Conservation (phyloP, 371 early-diverging fungal genomes). For the Mortierella sp. region DNA sequence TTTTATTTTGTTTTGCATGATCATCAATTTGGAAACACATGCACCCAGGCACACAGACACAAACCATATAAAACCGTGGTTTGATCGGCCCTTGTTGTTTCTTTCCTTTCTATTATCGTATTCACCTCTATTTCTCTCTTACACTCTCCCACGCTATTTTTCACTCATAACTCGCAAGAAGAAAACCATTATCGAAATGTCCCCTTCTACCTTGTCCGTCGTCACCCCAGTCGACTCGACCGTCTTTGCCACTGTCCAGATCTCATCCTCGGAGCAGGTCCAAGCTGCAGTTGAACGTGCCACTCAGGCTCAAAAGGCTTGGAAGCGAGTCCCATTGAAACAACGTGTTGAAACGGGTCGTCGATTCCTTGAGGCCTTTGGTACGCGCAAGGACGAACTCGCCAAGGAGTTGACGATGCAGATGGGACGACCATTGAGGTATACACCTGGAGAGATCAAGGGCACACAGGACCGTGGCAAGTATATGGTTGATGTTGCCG, state of each 20-base stretch:
- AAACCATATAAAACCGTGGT: background rate
- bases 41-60: too few species aligned
- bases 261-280: constrained; percentile 59
- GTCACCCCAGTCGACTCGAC: constrained; percentile 55
- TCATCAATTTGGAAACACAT: too few species aligned
- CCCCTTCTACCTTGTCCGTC: constrained; percentile 28
- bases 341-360: constrained; percentile 68
- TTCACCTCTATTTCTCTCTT: background rate
- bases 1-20: background rate
- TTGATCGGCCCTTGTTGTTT: background rate
- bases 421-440: constrained; percentile 85
- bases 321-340: constrained; percentile 67
- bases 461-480: constrained; percentile 79
- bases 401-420: constrained; percentile 73
- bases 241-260: constrained; percentile 36
- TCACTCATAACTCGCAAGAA: background rate
- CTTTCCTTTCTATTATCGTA: background rate
- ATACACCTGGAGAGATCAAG: constrained; percentile 78
- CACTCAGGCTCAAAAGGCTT: constrained; percentile 60
- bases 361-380: constrained; percentile 71
- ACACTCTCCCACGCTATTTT: background rate
- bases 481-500: constrained; percentile 82
- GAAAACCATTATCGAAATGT: constrained; percentile 10
- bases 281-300: constrained; percentile 63
- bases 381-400: constrained; percentile 70